phyloP scores from a whole-genome alignment of 345 rosid species.

The Arabidopsis thaliana region TAIR10.1 NC_003070.9:1220501-1221000 shows the following conservation, averaged over 20 bases:
- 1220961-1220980: background rate
- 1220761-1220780: background rate
- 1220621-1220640: slow-evolving; percentile 34
- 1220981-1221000: background rate
- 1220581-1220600: background rate
- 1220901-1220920: background rate
- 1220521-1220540: background rate
- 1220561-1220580: background rate
- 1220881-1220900: background rate
- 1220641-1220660: slow-evolving; percentile 18
- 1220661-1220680: background rate
- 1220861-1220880: slow-evolving; percentile 8
- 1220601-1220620: slow-evolving; percentile 29
- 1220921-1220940: background rate
- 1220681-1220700: background rate
- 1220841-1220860: background rate
- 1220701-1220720: background rate
- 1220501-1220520: background rate
- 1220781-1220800: background rate
- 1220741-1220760: slow-evolving; percentile 23
- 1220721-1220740: background rate
- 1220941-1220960: background rate
- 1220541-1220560: slow-evolving; percentile 8
- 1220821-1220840: slow-evolving; percentile 4
- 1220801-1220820: slow-evolving; percentile 13